Evolutionary conservation across 306 rosid genomes (phyloP).

Genomic region (Dalbergia cochinchinensis): DNA sequence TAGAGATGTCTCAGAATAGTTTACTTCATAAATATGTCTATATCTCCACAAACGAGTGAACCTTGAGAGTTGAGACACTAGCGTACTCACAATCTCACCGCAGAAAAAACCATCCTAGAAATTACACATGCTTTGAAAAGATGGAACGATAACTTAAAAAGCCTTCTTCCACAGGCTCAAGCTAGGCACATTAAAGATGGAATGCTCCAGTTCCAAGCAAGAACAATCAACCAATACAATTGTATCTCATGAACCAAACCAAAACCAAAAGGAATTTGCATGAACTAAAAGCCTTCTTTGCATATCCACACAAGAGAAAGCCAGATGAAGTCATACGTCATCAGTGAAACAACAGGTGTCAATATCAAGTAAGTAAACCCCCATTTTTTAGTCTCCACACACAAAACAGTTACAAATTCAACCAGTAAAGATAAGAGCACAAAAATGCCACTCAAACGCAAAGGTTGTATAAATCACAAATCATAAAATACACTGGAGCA

Average conservation of each 20-base stretch:
- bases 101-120: neutral
- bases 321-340: neutral
- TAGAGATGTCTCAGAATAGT: too few relatives aligned
- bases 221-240: constrained; percentile 5
- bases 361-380: constrained; percentile 30
- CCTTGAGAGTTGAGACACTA: too few relatives aligned
- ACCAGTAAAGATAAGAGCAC: constrained; percentile 20
- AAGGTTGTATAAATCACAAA: constrained; percentile 53
- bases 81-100: too few relatives aligned
- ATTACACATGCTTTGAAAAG: neutral
- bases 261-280: neutral
- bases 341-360: constrained; percentile 8
- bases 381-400: constrained; percentile 41
- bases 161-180: neutral
- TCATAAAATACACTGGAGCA: constrained; percentile 50
- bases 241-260: neutral
- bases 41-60: too few relatives aligned
- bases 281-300: constrained; percentile 6
- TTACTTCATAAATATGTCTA: too few relatives aligned
- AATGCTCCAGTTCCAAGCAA: neutral
- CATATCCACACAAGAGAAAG: constrained; percentile 24
- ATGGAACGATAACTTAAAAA: neutral
- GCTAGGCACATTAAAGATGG: neutral
- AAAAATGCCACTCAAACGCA: constrained; percentile 48
- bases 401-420: constrained; percentile 52